Base-by-base conservation (phyloP, 495 filamentous ascomycete genomes). In the Talaromyces liani region DNA sequence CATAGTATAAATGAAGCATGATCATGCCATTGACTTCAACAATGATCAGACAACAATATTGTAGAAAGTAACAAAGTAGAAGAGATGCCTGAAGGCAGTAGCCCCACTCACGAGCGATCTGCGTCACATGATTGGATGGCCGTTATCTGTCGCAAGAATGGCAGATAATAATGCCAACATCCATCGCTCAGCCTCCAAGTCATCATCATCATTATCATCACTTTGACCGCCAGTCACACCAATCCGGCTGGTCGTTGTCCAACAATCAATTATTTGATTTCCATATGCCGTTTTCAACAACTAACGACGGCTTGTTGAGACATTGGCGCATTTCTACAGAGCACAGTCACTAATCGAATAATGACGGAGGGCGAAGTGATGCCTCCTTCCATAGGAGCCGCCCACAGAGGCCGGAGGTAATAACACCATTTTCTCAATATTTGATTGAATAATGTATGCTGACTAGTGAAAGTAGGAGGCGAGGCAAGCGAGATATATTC, bases 401-500 rank as follows among this genome's bases (percentile, higher is more conserved):
- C 60, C 16, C 45, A 31, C 45, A 62, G 60, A 62, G 60, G 60
- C 16, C 71, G 72, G 64, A 71, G 77, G 78, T 79, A 74, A 36
- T 16, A 6, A 18, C 16, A 25, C 29, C 27, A 18, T 4, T 45
- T 65, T 65, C 33, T 36, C 20, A n/a, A 41, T 39, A 20, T 47
- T 34, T 56, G 10, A 41, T 34, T 24, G 24, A 31, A n/a, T 31
- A 31, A 31, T 31, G 29, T 31, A 31, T 41, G 20, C 69, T 69
- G 9, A 55, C 51, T 4, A 68, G 25, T 36, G 49, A 25, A 31
- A 55, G 29, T 72, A 63, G 75, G 47, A 59, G 58, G 61, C 65
- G 78, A 69, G 77, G 79, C 2, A 85, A 80, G 67, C 83, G 82
- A 73, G 78, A 79, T 67, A 69, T 76, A 12, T 62, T 72, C 22